Base-by-base conservation (phyloP, 1,284 basidiomycete genomes). In the Pseudozyma tsukubaensis region DNA sequence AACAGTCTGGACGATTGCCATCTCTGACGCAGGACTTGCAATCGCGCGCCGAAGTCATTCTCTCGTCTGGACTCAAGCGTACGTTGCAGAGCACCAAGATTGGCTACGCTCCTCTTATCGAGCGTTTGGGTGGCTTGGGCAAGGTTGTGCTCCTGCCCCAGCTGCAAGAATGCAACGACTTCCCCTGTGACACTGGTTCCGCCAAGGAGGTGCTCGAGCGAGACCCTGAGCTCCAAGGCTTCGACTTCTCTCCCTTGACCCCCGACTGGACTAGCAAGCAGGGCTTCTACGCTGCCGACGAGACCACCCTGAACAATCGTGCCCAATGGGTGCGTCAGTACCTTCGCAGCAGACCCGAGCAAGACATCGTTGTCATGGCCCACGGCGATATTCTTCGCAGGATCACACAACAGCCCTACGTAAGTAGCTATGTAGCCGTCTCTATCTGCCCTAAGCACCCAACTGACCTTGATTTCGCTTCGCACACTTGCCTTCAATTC, bases 131-230 rank as follows among this genome's bases (percentile, higher is more conserved):
- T n/a, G 82, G 81, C 10, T 37, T 70, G 12, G 50, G 47, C 29
- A 76, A 77, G 42, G 77, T 82, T 2, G 70, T 82, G 11, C 29
- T 76, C 35, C 71, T 84, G 29, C 83, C 83, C 13, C 78, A 83
- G 69, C 67, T 82, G 35, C 83, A 84, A 59, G 81, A 84, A 45
- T 83, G 80, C 66, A 84, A 80, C 61, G 79, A 54, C 29, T 74
- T 75, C 47, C 83, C 82, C 4, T 83, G 82, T 60, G 83, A 84
- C 58, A 84, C 82, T 5, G 83, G 83, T 34, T 83, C 82, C 5
- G 45, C 68, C 9, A 76, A 72, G 40, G 72, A 69, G 39, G 71
- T 72, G 37, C 77, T 84, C 45, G 81, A 83, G 50, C 49, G 55
- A 12, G 72, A 79, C 19, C 70, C 77, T 12, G 80, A 83, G 59